These are phyloP conservation scores for Cylindrotheca closterium DNA, from an alignment of 108 stramenopile genomes.

Conservation along the genomic window DNA sequence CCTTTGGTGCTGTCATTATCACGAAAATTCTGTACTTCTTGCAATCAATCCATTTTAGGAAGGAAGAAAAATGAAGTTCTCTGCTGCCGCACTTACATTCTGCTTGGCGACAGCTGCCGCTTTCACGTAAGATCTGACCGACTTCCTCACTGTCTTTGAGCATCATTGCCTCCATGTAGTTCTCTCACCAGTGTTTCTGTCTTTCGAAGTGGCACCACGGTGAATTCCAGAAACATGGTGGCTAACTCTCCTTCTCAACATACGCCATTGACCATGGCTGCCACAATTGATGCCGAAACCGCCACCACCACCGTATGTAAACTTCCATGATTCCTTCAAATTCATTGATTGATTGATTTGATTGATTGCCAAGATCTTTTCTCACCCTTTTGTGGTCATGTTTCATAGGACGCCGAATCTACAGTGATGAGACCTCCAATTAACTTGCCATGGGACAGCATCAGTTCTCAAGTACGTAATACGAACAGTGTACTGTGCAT, in stretches of 20 bases:
- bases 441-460: conserved; percentile 65
- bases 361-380: no score
- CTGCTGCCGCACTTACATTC: conserved; percentile 18
- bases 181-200: no score
- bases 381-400: no score
- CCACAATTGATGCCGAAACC: conserved; percentile 16
- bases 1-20: no score
- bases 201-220: not conserved
- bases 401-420: not conserved
- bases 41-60: no score
- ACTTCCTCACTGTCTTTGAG: no score
- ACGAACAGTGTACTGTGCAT: no score
- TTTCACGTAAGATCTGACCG: conserved; percentile 39
- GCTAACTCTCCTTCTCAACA: not conserved
- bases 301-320: not conserved
- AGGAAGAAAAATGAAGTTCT: conserved; percentile 41
- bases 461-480: conserved; percentile 53
- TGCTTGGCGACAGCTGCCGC: conserved; percentile 35
- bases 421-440: conserved; percentile 81
- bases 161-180: no score
- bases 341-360: no score
- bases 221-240: not conserved
- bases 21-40: no score
- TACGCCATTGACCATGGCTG: conserved; percentile 1
- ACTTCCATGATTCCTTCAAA: no score